Evolutionary conservation across 495 filamentous ascomycete genomes (phyloP).

Genomic region (Penicillium coprophilum): DNA sequence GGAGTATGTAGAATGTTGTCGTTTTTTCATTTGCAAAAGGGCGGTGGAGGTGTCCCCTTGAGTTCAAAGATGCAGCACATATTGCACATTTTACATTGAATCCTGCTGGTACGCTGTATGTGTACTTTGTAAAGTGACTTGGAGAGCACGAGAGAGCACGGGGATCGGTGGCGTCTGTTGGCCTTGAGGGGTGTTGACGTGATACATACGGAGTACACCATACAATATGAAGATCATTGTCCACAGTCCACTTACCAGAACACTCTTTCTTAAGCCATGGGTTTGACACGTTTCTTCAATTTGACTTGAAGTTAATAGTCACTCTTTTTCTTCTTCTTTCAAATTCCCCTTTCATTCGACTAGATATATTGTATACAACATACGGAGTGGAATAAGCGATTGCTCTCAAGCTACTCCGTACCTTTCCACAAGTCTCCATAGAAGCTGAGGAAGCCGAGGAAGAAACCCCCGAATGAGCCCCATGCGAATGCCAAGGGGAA

Average conservation of each 20-base stretch:
- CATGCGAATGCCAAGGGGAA: conserved; percentile 32
- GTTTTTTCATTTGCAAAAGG: conserved; percentile 13
- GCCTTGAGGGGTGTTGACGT: conserved; percentile 12
- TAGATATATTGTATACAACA: background rate
- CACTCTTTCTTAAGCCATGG: conserved; percentile 13
- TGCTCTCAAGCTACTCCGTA: too few relatives aligned
- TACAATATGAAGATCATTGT: conserved; percentile 11
- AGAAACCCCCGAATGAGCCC: conserved; percentile 29
- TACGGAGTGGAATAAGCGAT: background rate
- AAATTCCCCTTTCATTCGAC: background rate
- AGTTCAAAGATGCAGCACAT: background rate
- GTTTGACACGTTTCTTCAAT: conserved; percentile 13
- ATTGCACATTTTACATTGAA: background rate
- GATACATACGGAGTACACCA: conserved; percentile 8
- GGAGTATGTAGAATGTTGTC: background rate
- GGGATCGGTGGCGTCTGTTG: conserved; percentile 13
- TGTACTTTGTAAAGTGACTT: background rate
- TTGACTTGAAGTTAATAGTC: conserved; percentile 6
- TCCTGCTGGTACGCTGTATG: background rate
- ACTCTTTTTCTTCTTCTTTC: conserved; percentile 12
- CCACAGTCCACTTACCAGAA: conserved; percentile 4
- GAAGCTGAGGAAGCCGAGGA: conserved; percentile 16
- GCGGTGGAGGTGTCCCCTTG: conserved; percentile 15
- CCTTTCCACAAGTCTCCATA: background rate
- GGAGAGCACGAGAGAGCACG: background rate